Conservation (phyloP, 768 basidiomycete species). For the Tephrocybe sp. region DNA sequence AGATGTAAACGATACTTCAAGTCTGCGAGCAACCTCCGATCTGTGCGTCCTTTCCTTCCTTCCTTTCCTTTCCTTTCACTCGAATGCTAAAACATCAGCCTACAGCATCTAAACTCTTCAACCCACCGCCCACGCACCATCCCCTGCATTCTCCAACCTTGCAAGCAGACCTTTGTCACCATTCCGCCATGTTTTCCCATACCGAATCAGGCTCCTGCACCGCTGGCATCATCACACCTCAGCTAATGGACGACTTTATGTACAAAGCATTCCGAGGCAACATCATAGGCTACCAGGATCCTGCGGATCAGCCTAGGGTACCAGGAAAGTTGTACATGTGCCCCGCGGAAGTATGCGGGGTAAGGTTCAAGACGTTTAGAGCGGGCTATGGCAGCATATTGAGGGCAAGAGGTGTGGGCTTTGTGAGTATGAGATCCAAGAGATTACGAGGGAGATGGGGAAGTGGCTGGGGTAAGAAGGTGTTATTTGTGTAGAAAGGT, state of each 20-base stretch:
- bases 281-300: constrained; percentile 57
- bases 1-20: too few species aligned
- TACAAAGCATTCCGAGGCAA: constrained; percentile 42
- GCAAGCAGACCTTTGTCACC: constrained; percentile 48
- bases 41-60: too few species aligned
- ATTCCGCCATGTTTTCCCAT: constrained; percentile 59
- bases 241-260: constrained; percentile 42
- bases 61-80: too few species aligned
- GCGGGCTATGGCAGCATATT: constrained; percentile 62
- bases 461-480: constrained; percentile 21
- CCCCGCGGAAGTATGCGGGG: constrained; percentile 43
- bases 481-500: too few species aligned
- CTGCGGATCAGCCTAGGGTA: constrained; percentile 53
- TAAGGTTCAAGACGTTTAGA: constrained; percentile 50
- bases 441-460: constrained; percentile 27
- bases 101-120: constrained; percentile 53
- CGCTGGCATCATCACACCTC: constrained; percentile 45
- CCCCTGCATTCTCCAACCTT: constrained; percentile 40
- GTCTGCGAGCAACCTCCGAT: too few species aligned
- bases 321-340: constrained; percentile 56
- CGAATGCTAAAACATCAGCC: background rate
- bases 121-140: constrained; percentile 41
- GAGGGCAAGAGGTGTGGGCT: constrained; percentile 65
- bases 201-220: constrained; percentile 60
- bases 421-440: constrained; percentile 44